Evolutionary conservation across 192 early-diverging fungal species (phyloP).

Genomic region (Pecoramyces ruminantium): DNA sequence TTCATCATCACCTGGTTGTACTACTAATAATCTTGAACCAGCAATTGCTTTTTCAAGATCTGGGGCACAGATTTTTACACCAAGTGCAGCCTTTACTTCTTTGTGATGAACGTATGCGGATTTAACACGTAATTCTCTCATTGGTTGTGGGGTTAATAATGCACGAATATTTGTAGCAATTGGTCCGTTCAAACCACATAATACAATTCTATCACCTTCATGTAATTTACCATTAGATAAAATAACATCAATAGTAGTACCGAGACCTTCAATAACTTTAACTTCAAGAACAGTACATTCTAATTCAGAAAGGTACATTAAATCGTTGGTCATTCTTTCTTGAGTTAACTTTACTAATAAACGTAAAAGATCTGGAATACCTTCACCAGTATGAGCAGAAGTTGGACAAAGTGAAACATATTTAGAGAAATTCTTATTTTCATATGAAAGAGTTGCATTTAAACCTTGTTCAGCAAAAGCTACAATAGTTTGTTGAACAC

Average conservation of each 20-base stretch:
- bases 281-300: constrained; percentile 98
- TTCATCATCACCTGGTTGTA: constrained; percentile 89
- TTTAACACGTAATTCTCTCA: constrained; percentile 93
- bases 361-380: constrained; percentile 92
- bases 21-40: constrained; percentile 82
- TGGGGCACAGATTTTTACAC: constrained; percentile 88
- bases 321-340: constrained; percentile 74
- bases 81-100: constrained; percentile 86
- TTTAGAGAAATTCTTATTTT: constrained; percentile 89
- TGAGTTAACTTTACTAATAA: constrained; percentile 84
- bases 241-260: constrained; percentile 94
- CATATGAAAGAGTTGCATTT: constrained; percentile 80
- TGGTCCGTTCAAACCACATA: constrained; percentile 88
- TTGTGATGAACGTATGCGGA: constrained; percentile 93
- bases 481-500: constrained; percentile 54
- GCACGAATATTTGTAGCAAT: constrained; percentile 88
- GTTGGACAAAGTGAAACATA: constrained; percentile 93
- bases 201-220: constrained; percentile 88
- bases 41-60: constrained; percentile 93
- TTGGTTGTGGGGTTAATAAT: constrained; percentile 94
- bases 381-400: constrained; percentile 95
- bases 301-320: constrained; percentile 92
- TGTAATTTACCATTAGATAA: constrained; percentile 84
- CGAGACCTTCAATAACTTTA: constrained; percentile 95
- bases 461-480: constrained; percentile 94